Evolutionary conservation across 441 rosid species (phyloP), one percentile per base, ranked within the genome.

Genomic region (Breynia disticha): DNA sequence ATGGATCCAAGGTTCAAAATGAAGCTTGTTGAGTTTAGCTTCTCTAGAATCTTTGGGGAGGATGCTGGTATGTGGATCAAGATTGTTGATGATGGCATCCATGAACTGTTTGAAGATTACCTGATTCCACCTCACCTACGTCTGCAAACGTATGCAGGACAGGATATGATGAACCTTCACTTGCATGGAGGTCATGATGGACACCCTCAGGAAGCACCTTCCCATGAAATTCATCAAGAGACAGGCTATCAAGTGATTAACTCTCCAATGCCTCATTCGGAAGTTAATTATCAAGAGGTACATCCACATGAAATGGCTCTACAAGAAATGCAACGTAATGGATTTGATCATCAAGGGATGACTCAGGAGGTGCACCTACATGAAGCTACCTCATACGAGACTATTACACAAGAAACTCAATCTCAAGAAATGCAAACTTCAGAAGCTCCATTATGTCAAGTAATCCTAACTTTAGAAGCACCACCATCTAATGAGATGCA

Each of bases 1-100:
- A 83, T 90, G 97, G 97, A 90, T 75, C 96, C 97, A 10, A 82
- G 95, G 49, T 90, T 87, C 75, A 90, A 84, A 72, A 76, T 90
- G 97, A 90, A 85, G 74, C 90, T 90, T 19, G 95, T 90, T 2
- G 96, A 87, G 71, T 87, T 86, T 67, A 84, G 90, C 65, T 90
- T 90, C 69, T 67, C 83, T 1, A 85, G 83, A 65, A 65, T 87
- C 50, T 85, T 62, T 18, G 96, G 93, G 50, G 95, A 83, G 46
- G 95, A 87, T 41, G 84, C 95, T n/a, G 78, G 75, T 1, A 46
- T 58, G 7, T 74, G 76, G 54, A 67, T 77, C 68, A 84, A 81
- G 65, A 69, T 76, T 3, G 96, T 90, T 39, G 83, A 81, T 43
- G 84, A 84, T 52, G 91, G 84, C n/a, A 66, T 90, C 52, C 96